Base-by-base conservation (phyloP, 2,329 filamentous ascomycete species). In the Fusarium drepaniforme region DNA sequence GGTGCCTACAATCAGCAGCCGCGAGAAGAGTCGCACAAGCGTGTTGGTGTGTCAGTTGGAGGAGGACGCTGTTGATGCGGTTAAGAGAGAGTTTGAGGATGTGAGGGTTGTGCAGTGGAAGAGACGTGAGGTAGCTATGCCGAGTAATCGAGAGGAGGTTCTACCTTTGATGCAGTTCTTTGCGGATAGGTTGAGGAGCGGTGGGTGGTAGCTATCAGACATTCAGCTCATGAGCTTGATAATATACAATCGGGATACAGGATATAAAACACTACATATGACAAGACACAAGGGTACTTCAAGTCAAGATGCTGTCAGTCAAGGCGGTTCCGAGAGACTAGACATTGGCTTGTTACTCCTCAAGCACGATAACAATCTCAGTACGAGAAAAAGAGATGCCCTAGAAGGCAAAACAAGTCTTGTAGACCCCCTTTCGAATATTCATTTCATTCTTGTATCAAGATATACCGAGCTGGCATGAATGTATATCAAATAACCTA, bases 101-200 rank as follows among this genome's bases (percentile, higher is more conserved):
- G 91, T 94, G 25, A 88, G 91, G 81, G 87, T 92, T 73, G 91
- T 91, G 66, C 90, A 90, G 78, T 97, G 94, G 91, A 89, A 88
- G 79, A 90, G 92, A 80, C 83, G 82, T 4, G 93, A 92, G 8
- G 94, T 97, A 82, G 89, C 89, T 1, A 98, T 98, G 96, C 95
- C 95, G n/a, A 86, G 87, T 56, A 93, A 88, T 80, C 88, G 93
- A 64, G 95, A 97, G 13, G 96, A 98, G 87, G 96, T 97, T 89
- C 80, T 96, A 78, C 95, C 96, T 1, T 89, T 98, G 70, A 98
- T 98, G 95, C 90, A 93, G 79, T 98, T 93, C 78, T 89, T 95
- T 78, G 92, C 92, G 0, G 88, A 92, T 61, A 88, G 92, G 78
- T 82, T 97, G 21, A 79, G 66, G 35, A 76, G 68, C 62, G 80